Evolutionary conservation across 2,329 filamentous ascomycete species (phyloP), one percentile per base, ranked within the genome.

Genomic region (Arthroderma sp.): DNA sequence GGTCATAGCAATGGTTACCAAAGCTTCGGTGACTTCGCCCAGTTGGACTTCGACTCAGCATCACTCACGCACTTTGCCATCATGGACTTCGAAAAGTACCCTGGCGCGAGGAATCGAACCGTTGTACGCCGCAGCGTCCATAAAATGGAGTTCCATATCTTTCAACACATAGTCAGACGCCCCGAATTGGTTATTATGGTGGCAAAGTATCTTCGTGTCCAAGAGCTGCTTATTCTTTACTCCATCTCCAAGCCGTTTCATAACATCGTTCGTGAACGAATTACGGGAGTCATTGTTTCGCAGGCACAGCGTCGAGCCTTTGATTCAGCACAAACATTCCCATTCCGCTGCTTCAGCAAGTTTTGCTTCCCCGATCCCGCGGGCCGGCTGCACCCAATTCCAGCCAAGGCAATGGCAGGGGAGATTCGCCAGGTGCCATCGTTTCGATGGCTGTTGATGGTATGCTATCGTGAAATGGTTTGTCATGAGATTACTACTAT

Each of bases 381-480:
- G 0, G 72, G 77, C 5, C 62, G 61, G 41, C 59, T 64, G 58
- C 62, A 65, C 21, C 74, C 71, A 2, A 73, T 74, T 63, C 73
- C 73, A 59, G 66, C 63, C 35, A 59, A 63, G 58, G 66, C 59
- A 60, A 66, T 62, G 53, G 56, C 58, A 56, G 63, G 67, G 2
- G 59, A 73, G 31, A 67, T 76, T 28, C 81, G 77, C 51, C 70
- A 70, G 21, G 77, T 87, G 1, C 86, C 87, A 0, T 78, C 80
- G 6, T 73, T 91, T 52, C 74, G 75, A 47, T 93, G 86, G 79
- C 74, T 88, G 5, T 76, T 80, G 58, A 83, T 91, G 79, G 76
- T 88, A 0, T 68, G 81, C 61, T 79, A 75, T 59, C 77, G 84
- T 9, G 74, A 85, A 61, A 72, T 74, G 39, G 76, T 76, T 37